phyloP scores from a whole-genome alignment of 768 basidiomycete genomes.

The Amanita fuliginea region DNA sequence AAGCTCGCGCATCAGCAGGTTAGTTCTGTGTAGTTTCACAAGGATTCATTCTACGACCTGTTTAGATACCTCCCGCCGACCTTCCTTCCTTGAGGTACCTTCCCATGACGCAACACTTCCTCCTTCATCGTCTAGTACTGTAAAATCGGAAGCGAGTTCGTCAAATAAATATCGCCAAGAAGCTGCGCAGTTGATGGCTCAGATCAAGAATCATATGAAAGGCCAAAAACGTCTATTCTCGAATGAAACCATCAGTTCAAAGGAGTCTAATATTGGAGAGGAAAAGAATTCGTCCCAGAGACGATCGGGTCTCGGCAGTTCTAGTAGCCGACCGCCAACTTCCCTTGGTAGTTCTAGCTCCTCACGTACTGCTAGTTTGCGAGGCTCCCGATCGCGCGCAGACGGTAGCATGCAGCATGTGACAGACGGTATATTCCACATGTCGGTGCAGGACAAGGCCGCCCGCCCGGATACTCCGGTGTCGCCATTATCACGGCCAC shows the following conservation, averaged over 20 bases:
- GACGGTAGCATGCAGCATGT: neutral
- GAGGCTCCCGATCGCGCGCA: neutral
- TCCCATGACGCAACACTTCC: slow-evolving; percentile 15
- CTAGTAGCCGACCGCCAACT: neutral
- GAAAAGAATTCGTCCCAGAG: neutral
- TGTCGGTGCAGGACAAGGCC: slow-evolving; percentile 28
- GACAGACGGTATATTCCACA: slow-evolving; percentile 9
- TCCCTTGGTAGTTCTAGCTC: neutral
- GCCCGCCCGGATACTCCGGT: neutral
- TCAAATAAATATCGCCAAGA: slow-evolving; percentile 65
- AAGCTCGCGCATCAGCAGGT: slow-evolving; percentile 13
- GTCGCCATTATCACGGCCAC: neutral
- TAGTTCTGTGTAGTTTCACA: neutral
- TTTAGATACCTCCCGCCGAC: slow-evolving; percentile 19
- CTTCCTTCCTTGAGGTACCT: slow-evolving; percentile 24
- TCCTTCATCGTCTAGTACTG: slow-evolving; percentile 19
- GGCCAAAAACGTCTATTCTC: slow-evolving; percentile 65
- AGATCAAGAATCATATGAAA: slow-evolving; percentile 73
- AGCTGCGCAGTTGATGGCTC: slow-evolving; percentile 75
- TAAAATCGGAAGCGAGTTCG: slow-evolving; percentile 22
- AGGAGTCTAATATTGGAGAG: slow-evolving; percentile 1
- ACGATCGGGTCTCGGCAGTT: neutral
- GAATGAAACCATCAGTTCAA: slow-evolving; percentile 31
- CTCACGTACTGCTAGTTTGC: neutral
- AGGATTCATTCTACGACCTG: neutral